Conservation (phyloP, 176 grass and related monocot species). For the Eragrostis curvula region DNA sequence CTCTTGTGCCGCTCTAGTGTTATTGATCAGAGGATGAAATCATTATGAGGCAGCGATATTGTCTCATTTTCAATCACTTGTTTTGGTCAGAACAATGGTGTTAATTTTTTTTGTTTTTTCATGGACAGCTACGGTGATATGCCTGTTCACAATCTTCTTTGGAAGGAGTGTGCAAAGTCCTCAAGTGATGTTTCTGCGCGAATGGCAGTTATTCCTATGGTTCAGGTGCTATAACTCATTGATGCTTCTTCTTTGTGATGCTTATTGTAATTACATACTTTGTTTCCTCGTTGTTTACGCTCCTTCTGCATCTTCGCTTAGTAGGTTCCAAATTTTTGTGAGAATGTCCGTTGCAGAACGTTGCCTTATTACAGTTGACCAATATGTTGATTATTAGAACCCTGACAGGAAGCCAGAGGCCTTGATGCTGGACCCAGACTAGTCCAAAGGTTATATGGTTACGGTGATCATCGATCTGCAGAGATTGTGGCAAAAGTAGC, state of each 20-base stretch:
- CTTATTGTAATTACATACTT: not conserved
- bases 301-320: not conserved
- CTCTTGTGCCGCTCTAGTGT: not conserved
- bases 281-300: not conserved
- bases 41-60: not conserved
- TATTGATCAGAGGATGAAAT: not conserved
- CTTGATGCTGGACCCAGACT: conserved; percentile 92
- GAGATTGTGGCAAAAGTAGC: conserved; percentile 69
- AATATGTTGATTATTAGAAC: conserved; percentile 46
- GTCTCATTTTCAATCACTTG: not conserved
- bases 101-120: not conserved
- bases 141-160: conserved; percentile 93
- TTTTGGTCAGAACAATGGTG: not conserved
- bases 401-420: conserved; percentile 89
- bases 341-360: not conserved
- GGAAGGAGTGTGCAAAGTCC: conserved; percentile 90
- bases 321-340: not conserved
- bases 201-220: conserved; percentile 89
- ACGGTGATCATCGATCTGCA: conserved; percentile 77
- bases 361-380: conserved; percentile 21
- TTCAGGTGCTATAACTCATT: conserved; percentile 60
- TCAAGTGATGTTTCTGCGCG: conserved; percentile 80
- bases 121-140: conserved; percentile 82
- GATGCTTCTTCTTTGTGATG: not conserved
- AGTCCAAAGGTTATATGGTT: conserved; percentile 77